Conservation (phyloP, 805 yeast species). For the Sugiyamaella americana region DNA sequence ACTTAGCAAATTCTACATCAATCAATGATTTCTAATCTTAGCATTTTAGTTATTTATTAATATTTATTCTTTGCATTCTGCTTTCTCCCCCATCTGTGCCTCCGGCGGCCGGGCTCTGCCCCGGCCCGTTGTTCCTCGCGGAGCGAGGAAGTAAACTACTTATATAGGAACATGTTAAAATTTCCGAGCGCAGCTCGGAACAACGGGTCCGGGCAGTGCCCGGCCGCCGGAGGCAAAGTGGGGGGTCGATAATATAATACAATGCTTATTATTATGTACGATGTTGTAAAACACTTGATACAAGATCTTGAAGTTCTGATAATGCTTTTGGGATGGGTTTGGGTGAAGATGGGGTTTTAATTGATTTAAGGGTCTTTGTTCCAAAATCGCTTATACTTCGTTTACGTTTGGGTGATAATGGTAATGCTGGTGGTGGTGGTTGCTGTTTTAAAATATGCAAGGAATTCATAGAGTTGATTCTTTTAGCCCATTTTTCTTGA, state of each 20-base stretch:
- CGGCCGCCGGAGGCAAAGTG: not conserved
- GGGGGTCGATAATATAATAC: not conserved
- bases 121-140: not conserved
- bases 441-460: not conserved
- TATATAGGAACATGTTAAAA: not conserved
- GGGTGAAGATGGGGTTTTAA: not conserved
- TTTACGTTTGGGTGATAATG: slow-evolving; percentile 2
- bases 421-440: not conserved
- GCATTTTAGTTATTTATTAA: not conserved
- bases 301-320: slow-evolving; percentile 7
- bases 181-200: not conserved
- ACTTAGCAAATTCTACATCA: slow-evolving; percentile 1
- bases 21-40: slow-evolving; percentile 6
- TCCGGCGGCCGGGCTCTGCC: not conserved
- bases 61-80: not conserved
- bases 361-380: not conserved
- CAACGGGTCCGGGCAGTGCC: not conserved
- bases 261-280: not conserved
- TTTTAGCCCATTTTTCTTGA: not conserved
- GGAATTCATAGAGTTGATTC: not conserved
- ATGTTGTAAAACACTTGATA: not conserved
- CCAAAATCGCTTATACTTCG: not conserved
- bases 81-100: too few species aligned
- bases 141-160: not conserved
- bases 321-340: not conserved